These are phyloP conservation scores for Trametes sp. DNA, from an alignment of 1,284 basidiomycete species.

Conservation along the genomic window DNA sequence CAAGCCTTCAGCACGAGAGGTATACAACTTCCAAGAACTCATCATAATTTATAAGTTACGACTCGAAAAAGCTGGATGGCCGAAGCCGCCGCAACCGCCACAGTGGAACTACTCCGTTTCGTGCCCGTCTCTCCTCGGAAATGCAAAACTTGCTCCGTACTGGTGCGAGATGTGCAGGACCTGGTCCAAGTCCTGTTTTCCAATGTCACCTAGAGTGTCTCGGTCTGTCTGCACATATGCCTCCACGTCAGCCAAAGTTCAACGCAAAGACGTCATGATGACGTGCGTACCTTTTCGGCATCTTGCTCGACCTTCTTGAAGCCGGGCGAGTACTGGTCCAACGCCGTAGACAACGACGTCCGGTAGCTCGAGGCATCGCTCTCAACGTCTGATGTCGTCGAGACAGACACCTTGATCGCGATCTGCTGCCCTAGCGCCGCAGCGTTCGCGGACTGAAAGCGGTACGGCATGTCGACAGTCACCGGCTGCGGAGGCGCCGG, in stretches of 20 bases:
- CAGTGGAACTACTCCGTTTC: too few species aligned
- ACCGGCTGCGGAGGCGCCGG: not conserved
- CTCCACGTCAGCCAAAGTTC: not conserved
- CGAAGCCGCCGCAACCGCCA: not conserved
- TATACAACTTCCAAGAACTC: too few species aligned
- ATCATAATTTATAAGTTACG: not conserved
- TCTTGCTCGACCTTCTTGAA: not conserved
- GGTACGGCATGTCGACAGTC: not conserved
- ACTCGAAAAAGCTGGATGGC: not conserved
- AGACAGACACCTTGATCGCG: constrained; percentile 29
- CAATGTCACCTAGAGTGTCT: not conserved
- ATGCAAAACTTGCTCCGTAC: not conserved
- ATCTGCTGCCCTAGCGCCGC: constrained; percentile 13
- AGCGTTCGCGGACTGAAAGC: not conserved
- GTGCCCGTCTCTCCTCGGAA: too few species aligned
- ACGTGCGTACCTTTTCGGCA: not conserved
- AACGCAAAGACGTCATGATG: not conserved
- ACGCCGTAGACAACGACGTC: not conserved
- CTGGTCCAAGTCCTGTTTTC: not conserved
- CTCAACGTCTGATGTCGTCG: constrained; percentile 19
- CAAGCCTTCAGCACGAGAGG: too few species aligned
- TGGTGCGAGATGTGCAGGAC: not conserved
- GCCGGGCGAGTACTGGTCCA: not conserved
- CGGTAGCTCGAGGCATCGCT: constrained; percentile 10
- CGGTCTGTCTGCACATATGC: not conserved